Evolutionary conservation across 2,329 filamentous ascomycete species (phyloP), one percentile per base, ranked within the genome.

Genomic region (Hysterium pulicare): DNA sequence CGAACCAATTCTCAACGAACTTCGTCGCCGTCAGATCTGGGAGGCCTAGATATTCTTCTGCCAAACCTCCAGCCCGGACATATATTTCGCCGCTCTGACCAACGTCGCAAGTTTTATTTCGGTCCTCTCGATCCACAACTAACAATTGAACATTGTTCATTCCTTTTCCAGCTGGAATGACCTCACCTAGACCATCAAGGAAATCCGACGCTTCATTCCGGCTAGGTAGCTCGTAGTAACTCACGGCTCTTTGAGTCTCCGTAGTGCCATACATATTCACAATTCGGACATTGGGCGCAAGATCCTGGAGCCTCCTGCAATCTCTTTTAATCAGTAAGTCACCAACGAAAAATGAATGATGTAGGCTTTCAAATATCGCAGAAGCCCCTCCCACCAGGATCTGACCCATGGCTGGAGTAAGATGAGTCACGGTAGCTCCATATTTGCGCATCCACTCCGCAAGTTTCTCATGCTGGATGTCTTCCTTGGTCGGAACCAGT

Each of bases 371-470:
- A 58, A 96, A 94, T 51, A 86, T 68, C 0, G 87, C 83, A 3
- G 73, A 83, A 19, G 89, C 86, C 52, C 87, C 88, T 33, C 90
- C 90, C n/a, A 91, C 84, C 2, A 97, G 72, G 47, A 97, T 93
- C 56, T 96, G 88, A 42, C 90, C 90, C 90, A 97, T 96, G 44
- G 93, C 93, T 8, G 93, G 93, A 1, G 93, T 98, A 30, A 97
- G 71, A 67, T 97, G 93, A 10, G 86, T 89, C 16, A 90, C 86
- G 13, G 84, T 95, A 2, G 86, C 81, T 42, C 77, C 71, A 59
- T 86, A 79, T 40, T 84, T 79, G 40, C 77, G 75, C 77, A 96
- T 88, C 93, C 93, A 98, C 59, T 95, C 89, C 4, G 84, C 84
- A 11, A 96, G 74, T 55, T 77, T 83, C 68, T 95, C 90, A 62